phyloP scores from a whole-genome alignment of 345 rosid species.

The Jatropha curcas region DNA sequence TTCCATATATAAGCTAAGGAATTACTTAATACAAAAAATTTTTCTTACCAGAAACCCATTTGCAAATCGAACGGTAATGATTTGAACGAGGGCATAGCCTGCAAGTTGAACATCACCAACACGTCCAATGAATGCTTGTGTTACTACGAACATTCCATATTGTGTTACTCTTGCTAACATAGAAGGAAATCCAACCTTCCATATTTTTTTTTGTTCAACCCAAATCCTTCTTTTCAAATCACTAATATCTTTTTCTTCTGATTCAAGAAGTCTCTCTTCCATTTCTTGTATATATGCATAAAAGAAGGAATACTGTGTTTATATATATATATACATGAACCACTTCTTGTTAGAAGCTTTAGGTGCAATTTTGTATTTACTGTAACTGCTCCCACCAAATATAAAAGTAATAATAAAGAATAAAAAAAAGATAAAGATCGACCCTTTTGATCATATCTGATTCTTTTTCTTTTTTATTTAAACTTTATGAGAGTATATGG shows the following conservation, averaged over 20 bases:
- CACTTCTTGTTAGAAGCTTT: too few relatives aligned
- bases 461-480: too few relatives aligned
- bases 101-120: constrained; percentile 28
- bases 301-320: too few relatives aligned
- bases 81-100: constrained; percentile 37
- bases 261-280: constrained; percentile 35
- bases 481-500: too few relatives aligned
- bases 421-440: too few relatives aligned
- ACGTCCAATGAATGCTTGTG: constrained; percentile 58
- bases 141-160: constrained; percentile 50
- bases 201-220: constrained; percentile 37
- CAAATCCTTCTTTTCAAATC: constrained; percentile 29
- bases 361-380: too few relatives aligned
- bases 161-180: constrained; percentile 46
- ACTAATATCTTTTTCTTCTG: not conserved
- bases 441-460: too few relatives aligned
- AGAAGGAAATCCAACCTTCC: constrained; percentile 58
- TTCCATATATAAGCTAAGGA: too few relatives aligned
- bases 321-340: too few relatives aligned
- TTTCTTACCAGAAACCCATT: constrained; percentile 36
- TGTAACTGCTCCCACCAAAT: too few relatives aligned
- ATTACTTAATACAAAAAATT: too few relatives aligned
- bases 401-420: too few relatives aligned
- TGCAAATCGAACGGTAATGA: constrained; percentile 28
- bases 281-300: not conserved